Conservation (phyloP, 2,329 filamentous ascomycete genomes). For the Exophiala oligosperma region DNA sequence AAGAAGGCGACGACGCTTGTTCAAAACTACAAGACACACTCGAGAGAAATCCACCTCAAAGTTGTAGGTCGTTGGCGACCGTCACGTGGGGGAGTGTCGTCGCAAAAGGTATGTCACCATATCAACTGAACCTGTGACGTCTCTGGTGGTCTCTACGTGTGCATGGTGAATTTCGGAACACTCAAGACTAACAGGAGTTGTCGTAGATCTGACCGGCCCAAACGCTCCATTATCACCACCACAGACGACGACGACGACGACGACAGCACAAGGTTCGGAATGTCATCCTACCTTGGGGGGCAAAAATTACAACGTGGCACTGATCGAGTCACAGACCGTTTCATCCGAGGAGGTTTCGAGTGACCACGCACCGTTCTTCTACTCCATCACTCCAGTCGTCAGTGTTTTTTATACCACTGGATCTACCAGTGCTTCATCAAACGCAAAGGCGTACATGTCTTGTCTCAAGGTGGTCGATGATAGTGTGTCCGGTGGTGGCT, state of each 20-base stretch:
- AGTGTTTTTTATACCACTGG: constrained; percentile 12
- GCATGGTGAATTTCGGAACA: background rate
- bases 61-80: constrained; percentile 9
- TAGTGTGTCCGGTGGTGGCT: background rate
- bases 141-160: background rate
- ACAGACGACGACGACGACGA: background rate
- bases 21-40: constrained; percentile 8
- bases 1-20: constrained; percentile 1
- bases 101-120: constrained; percentile 8
- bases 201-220: constrained; percentile 14
- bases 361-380: constrained; percentile 18
- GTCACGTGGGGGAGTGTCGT: constrained; percentile 20
- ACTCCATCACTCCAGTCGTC: constrained; percentile 17
- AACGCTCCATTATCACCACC: background rate
- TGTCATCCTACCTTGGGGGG: constrained; percentile 17
- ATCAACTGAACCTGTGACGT: background rate
- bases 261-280: background rate
- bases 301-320: constrained; percentile 12
- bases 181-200: background rate
- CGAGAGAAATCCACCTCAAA: constrained; percentile 11
- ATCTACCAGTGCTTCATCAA: background rate
- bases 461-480: constrained; percentile 20
- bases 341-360: constrained; percentile 15
- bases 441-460: constrained; percentile 12
- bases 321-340: constrained; percentile 17